Evolutionary conservation across 352 stramenopile species (phyloP).

Genomic region (Phytophthora colocasiae): DNA sequence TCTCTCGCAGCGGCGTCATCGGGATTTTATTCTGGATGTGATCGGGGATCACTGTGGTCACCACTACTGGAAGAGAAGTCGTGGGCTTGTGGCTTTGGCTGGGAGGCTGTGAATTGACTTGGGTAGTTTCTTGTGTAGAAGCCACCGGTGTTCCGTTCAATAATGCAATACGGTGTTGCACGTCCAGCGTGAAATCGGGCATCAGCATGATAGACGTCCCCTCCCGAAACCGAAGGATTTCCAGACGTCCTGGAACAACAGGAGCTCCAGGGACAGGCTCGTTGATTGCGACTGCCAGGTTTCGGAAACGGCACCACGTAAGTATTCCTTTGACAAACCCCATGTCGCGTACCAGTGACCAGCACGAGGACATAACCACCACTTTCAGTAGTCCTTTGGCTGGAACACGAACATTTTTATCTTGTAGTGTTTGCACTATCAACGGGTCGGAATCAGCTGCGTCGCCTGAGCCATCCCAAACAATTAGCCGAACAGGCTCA

Average conservation of each 20-base stretch:
- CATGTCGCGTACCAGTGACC: slow-evolving; percentile 61
- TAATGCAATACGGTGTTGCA: slow-evolving; percentile 45
- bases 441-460: slow-evolving; percentile 13
- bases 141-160: not conserved
- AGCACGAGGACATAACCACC: slow-evolving; percentile 76
- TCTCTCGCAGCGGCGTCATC: slow-evolving; percentile 45
- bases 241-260: slow-evolving; percentile 3
- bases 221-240: slow-evolving; percentile 70
- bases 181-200: slow-evolving; percentile 51
- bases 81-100: not conserved
- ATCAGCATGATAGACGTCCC: slow-evolving; percentile 73
- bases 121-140: not conserved
- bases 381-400: slow-evolving; percentile 57
- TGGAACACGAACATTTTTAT: slow-evolving; percentile 29
- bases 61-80: slow-evolving; percentile 3
- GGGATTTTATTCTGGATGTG: slow-evolving; percentile 59
- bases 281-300: slow-evolving; percentile 58
- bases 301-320: slow-evolving; percentile 78
- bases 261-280: slow-evolving; percentile 28
- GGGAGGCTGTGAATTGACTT: not conserved
- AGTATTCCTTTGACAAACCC: slow-evolving; percentile 52
- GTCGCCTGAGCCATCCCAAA: slow-evolving; percentile 77
- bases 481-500: slow-evolving; percentile 47
- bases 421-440: slow-evolving; percentile 31
- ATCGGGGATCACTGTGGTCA: slow-evolving; percentile 49